phyloP scores from a whole-genome alignment of 257 asterid genomes.

The Eustoma russellianum region DNA sequence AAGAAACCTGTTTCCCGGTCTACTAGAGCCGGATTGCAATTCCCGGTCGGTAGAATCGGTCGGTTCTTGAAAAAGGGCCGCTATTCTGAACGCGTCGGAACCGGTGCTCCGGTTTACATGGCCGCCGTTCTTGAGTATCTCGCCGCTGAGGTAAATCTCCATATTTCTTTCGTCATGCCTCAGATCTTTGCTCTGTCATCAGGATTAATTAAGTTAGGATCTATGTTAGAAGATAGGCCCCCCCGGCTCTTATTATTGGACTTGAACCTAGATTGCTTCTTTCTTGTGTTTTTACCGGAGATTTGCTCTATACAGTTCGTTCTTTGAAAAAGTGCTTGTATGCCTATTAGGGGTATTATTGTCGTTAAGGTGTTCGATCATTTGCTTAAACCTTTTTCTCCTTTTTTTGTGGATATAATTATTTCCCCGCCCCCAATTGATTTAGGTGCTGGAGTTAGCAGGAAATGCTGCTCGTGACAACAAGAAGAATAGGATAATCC shows the following conservation, averaged over 20 bases:
- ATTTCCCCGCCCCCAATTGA: not conserved
- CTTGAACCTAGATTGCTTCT: not conserved
- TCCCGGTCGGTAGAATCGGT: constrained; percentile 42
- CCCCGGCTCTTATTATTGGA: no score
- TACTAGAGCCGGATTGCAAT: constrained; percentile 30
- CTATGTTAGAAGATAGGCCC: not conserved
- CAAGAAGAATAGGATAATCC: constrained; percentile 69
- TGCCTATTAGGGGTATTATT: no score
- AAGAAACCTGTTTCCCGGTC: constrained; percentile 35
- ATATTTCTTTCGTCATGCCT: not conserved
- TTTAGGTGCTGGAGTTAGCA: constrained; percentile 66
- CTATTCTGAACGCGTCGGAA: constrained; percentile 28
- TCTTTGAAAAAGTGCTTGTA: no score
- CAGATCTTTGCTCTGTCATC: constrained; percentile 5
- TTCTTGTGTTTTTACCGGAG: not conserved
- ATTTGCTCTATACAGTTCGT: not conserved
- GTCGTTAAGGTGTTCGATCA: no score
- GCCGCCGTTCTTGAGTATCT: constrained; percentile 37
- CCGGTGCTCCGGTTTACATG: constrained; percentile 35
- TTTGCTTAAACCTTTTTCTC: no score
- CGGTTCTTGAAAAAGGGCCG: constrained; percentile 33
- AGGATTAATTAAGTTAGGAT: not conserved
- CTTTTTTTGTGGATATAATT: not conserved
- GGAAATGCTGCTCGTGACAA: constrained; percentile 79
- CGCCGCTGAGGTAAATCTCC: constrained; percentile 30